These are phyloP conservation scores for Pseudevernia furfuracea DNA, from an alignment of 495 filamentous ascomycete species.

Conservation along the genomic window DNA sequence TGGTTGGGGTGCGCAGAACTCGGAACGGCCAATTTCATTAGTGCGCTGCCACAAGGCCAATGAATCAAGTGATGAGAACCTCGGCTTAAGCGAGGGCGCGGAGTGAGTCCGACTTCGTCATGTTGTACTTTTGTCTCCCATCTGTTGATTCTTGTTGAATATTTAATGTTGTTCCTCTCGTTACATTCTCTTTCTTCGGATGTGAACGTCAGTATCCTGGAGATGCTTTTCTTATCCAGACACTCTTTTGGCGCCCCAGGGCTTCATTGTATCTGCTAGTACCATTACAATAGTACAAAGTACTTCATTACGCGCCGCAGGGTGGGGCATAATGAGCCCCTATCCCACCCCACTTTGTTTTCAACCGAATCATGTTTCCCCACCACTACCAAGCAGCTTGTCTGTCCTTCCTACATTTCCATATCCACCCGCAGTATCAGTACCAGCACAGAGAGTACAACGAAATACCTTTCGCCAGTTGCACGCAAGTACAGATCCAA, in stretches of 20 bases:
- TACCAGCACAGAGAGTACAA: constrained; percentile 2
- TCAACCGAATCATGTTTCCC: neutral
- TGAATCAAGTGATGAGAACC: neutral
- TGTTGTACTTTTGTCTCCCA: neutral
- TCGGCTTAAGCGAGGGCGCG: too few relatives aligned
- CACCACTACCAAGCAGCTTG: neutral
- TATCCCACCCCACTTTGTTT: neutral
- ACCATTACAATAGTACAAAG: too few relatives aligned
- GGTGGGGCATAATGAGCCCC: neutral
- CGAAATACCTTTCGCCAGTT: neutral
- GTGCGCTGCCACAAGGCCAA: neutral
- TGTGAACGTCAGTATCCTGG: neutral
- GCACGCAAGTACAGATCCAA: neutral
- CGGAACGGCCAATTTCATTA: neutral
- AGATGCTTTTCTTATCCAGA: neutral
- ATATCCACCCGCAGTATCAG: neutral
- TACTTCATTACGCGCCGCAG: neutral
- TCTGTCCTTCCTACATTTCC: neutral
- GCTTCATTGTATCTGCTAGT: neutral
- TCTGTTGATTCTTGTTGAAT: neutral
- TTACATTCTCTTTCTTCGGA: neutral
- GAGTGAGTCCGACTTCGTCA: neutral
- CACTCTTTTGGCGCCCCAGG: neutral
- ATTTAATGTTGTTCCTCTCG: neutral
- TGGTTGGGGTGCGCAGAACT: neutral